Base-by-base conservation (phyloP, 208 protist species). In the Leishmania braziliensis region DNA sequence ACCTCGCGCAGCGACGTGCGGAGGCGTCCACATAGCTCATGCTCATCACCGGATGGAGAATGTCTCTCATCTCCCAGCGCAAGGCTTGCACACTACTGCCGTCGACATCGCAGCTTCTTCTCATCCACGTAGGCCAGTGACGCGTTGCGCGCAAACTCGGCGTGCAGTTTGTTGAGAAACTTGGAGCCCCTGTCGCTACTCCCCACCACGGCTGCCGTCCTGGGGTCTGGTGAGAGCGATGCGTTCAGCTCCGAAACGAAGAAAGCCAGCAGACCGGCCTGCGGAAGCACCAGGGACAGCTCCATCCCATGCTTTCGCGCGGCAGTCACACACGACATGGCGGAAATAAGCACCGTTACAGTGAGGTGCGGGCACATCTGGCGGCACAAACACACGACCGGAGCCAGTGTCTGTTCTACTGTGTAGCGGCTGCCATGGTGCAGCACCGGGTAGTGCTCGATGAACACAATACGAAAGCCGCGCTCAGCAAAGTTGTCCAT, bases 371-470 rank as follows among this genome's bases (percentile, higher is more conserved):
- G 60, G 18, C 65, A 69, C 39, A 51, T 75, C 60, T 82, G 63
- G 26, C 86, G 66, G 56, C 86, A 89, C 50, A 94, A 79, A 36
- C 81, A 82, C 29, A 84, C 86, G 5, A 98, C 76, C 2, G 89
- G 91, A 6, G 48, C 2, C 80, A 96, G 71, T 50, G 80, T 88
- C 68, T 74, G 58, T 29, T 94, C 83, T 3, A 95, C 63, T 4
- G 79, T 73, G 36, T 85, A 75, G 39, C 74, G 70, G 72, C 87
- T 94, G 33, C 90, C 91, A 89, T 96, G 92, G 81, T 98, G 95
- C 5, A 98, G 86, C 9, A 79, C 79, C 9, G 95, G 89, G 73
- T 94, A 91, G 81, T 98, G 92, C 63, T 98, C 95, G 0, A 98
- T 20, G 23, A 96, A 76, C 43, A 96, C 92, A 33, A 97, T 86